Conservation (phyloP, 345 rosid species). For the Aegle marmelos region DNA sequence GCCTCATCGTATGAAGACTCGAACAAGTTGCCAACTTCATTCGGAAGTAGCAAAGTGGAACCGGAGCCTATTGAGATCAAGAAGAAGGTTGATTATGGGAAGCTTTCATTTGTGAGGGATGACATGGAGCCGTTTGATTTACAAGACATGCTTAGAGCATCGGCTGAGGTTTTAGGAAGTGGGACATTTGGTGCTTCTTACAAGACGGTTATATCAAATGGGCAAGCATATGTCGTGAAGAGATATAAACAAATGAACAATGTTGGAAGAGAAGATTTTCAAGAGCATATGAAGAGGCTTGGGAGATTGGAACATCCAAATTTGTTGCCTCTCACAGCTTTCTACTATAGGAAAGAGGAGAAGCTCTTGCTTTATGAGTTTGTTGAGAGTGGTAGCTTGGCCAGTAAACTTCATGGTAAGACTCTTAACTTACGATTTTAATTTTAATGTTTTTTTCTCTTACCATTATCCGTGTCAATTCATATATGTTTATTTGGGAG, state of each 20-base stretch:
- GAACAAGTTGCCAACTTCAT: constrained; percentile 10
- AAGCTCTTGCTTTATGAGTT: constrained; percentile 60
- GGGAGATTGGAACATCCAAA: constrained; percentile 64
- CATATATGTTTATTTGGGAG: neutral
- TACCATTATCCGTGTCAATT: neutral
- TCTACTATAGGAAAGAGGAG: constrained; percentile 72
- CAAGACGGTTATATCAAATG: constrained; percentile 44
- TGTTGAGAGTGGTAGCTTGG: constrained; percentile 57
- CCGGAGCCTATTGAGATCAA: neutral
- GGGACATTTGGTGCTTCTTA: constrained; percentile 80
- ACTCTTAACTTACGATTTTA: neutral
- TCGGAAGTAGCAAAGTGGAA: neutral
- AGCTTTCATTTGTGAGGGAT: constrained; percentile 47
- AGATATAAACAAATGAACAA: constrained; percentile 75
- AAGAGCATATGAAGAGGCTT: constrained; percentile 62
- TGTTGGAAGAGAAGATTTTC: constrained; percentile 64
- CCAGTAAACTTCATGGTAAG: constrained; percentile 65
- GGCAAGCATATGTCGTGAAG: constrained; percentile 59
- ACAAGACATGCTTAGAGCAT: constrained; percentile 65
- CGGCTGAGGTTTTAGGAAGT: constrained; percentile 83
- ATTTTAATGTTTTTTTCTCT: neutral
- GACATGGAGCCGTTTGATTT: constrained; percentile 55
- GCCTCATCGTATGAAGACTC: constrained; percentile 18
- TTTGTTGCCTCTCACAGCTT: constrained; percentile 50
- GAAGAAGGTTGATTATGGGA: constrained; percentile 34